Evolutionary conservation across 352 stramenopile species (phyloP).

Genomic region (Pythium guiyangense): DNA sequence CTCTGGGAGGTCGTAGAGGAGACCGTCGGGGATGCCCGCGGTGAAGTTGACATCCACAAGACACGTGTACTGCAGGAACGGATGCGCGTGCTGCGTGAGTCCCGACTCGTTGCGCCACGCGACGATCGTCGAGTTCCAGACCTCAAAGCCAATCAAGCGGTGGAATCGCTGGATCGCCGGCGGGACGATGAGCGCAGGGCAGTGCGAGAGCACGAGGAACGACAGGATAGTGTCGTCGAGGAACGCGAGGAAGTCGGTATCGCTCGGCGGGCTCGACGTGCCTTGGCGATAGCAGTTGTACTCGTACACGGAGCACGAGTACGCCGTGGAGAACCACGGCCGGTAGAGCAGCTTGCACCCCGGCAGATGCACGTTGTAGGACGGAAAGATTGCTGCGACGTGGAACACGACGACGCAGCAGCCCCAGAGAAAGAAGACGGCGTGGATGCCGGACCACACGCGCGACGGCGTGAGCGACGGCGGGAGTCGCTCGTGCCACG

Average conservation of each 20-base stretch:
- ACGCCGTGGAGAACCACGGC: slow-evolving; percentile 20
- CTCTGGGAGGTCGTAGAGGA: slow-evolving; percentile 5
- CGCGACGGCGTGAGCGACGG: too few species aligned
- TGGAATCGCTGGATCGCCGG: slow-evolving; percentile 16
- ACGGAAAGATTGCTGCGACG: not conserved
- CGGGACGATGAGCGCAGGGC: slow-evolving; percentile 17
- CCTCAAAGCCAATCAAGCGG: slow-evolving; percentile 16
- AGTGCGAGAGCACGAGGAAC: slow-evolving; percentile 21
- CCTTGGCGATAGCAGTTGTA: slow-evolving; percentile 23
- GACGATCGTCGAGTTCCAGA: slow-evolving; percentile 28
- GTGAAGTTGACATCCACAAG: slow-evolving; percentile 5
- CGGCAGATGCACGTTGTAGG: not conserved
- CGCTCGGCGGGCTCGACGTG: slow-evolving; percentile 7
- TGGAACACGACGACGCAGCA: slow-evolving; percentile 1
- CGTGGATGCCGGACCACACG: not conserved
- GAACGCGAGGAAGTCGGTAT: slow-evolving; percentile 5
- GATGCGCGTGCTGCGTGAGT: slow-evolving; percentile 15
- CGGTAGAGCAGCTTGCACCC: slow-evolving; percentile 20
- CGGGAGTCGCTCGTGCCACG: too few species aligned
- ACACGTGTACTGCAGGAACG: slow-evolving; percentile 1
- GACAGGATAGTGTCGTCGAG: slow-evolving; percentile 17
- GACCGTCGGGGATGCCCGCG: slow-evolving; percentile 4
- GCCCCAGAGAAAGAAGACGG: not conserved
- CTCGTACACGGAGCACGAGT: slow-evolving; percentile 22
- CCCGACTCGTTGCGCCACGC: slow-evolving; percentile 15